Evolutionary conservation across 371 early-diverging fungal species (phyloP), one percentile per base, ranked within the genome.

Genomic region (Lichtheimia ornata): DNA sequence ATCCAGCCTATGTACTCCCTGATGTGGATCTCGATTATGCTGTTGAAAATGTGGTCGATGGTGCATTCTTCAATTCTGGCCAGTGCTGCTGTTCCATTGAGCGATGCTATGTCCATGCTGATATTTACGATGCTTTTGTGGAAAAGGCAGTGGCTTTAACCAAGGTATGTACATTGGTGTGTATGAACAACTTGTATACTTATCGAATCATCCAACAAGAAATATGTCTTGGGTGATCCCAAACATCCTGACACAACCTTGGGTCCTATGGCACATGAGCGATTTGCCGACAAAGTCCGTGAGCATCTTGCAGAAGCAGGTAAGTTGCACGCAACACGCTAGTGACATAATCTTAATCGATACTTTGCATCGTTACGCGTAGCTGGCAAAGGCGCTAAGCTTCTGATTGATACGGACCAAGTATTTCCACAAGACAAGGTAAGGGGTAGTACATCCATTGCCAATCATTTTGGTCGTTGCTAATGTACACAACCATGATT

Each of bases 61-160:
- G 93, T 6, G 90, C 90, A 7, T 87, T 91, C 70, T 93, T 91
- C 67, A 95, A 95, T 70, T 83, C 86, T 52, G 95, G 95, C 3
- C 94, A 95, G 70, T 83, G 84, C 64, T 95, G 95, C 65, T 93
- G 93, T 61, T 89, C 87, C 13, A 84, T 92, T 62, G 92, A 93
- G 66, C 82, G 95, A 17, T 87, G 92, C 62, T 93, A 92, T 62
- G 95, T 93, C n/a, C 91, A 92, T 59, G 83, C 82, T 53, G 70
- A 69, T 43, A 70, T 92, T n/a, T 91, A 88, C 60, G 91, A 92
- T 53, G 74, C 69, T 17, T 92, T 95, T 68, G 81, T 93, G 5
- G 69, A 77, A 43, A 84, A 82, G 54, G 88, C 88, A 41, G 87
- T 86, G 27, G 77, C 79, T n/a, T 64, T 86, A 42, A 83, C 87